A percentile compares a stretch with the other conserved stretches of the same genome.
Evolutionary conservation across 805 yeast species (phyloP).

Genomic region (Starmerella davenportii): DNA sequence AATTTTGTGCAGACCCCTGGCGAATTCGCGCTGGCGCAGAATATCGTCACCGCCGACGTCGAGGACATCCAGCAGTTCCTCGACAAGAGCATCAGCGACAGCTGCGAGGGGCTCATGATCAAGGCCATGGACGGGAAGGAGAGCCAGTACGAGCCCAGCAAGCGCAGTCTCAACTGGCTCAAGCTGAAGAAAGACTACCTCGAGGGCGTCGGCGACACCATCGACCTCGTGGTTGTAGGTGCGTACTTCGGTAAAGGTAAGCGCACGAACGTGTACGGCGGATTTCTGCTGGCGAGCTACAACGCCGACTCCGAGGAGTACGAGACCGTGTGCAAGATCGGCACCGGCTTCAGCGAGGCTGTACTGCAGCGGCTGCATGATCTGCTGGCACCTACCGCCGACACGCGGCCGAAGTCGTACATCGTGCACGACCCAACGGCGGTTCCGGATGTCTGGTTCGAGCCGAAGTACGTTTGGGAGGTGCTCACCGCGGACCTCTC

Average conservation of each 20-base stretch:
- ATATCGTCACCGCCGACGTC: conserved; percentile 47
- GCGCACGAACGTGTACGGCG: conserved; percentile 89
- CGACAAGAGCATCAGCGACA: conserved; percentile 73
- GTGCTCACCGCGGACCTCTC: conserved; percentile 83
- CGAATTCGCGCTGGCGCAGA: conserved; percentile 64
- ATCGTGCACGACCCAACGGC: conserved; percentile 37
- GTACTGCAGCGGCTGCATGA: conserved; percentile 43
- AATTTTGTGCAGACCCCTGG: conserved; percentile 49
- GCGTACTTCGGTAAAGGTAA: conserved; percentile 89
- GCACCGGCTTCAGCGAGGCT: conserved; percentile 91
- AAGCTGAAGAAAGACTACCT: conserved; percentile 88
- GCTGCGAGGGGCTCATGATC: conserved; percentile 94
- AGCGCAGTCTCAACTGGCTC: conserved; percentile 87
- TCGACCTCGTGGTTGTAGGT: conserved; percentile 84
- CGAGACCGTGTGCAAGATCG: conserved; percentile 91
- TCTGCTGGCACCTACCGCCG: conserved; percentile 49
- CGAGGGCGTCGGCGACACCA: conserved; percentile 88
- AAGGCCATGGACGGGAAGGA: conserved; percentile 69
- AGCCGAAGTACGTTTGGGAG: conserved; percentile 69
- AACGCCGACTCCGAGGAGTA: conserved; percentile 82
- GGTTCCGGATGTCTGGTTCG: conserved; percentile 86
- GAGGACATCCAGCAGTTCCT: conserved; percentile 65
- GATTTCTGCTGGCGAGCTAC: conserved; percentile 76
- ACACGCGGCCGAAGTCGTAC: conserved; percentile 44
- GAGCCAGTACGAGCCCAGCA: conserved; percentile 81